These are phyloP conservation scores for Aspergillus caelatus DNA, from an alignment of 2,329 filamentous ascomycete genomes.

Conservation along the genomic window DNA sequence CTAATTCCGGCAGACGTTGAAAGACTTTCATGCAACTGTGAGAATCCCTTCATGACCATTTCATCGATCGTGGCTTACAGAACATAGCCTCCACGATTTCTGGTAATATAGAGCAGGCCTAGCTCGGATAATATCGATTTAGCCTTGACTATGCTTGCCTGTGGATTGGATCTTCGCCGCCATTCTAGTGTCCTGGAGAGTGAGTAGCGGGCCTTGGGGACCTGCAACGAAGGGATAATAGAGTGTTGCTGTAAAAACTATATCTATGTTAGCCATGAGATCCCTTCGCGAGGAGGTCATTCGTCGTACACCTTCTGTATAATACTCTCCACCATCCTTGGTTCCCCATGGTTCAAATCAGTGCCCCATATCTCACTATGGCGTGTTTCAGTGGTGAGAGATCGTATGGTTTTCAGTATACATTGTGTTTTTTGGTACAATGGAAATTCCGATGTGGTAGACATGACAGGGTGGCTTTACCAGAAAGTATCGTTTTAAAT, in stretches of 20 bases:
- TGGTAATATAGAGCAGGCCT: not conserved
- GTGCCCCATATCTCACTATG: not conserved
- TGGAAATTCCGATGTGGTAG: too few relatives aligned
- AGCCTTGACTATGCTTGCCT: not conserved
- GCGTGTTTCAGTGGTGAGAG: not conserved
- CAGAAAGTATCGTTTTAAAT: too few relatives aligned
- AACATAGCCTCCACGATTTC: not conserved
- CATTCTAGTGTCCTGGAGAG: not conserved
- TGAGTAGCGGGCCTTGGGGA: not conserved
- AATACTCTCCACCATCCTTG: not conserved
- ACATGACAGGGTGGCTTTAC: too few relatives aligned
- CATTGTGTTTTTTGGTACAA: not conserved
- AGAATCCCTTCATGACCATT: not conserved
- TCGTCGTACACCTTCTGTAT: not conserved
- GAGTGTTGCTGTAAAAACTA: not conserved
- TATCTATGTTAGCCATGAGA: not conserved
- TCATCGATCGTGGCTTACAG: not conserved
- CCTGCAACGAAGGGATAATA: not conserved
- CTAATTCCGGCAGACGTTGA: not conserved
- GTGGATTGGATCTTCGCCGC: not conserved
- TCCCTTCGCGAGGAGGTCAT: not conserved
- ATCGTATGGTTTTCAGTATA: not conserved
- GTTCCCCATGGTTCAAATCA: not conserved
- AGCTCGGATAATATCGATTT: not conserved
- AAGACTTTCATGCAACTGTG: not conserved